These are phyloP conservation scores for Yamadazyma insecticola DNA, from an alignment of 805 yeast genomes.

Conservation along the genomic window DNA sequence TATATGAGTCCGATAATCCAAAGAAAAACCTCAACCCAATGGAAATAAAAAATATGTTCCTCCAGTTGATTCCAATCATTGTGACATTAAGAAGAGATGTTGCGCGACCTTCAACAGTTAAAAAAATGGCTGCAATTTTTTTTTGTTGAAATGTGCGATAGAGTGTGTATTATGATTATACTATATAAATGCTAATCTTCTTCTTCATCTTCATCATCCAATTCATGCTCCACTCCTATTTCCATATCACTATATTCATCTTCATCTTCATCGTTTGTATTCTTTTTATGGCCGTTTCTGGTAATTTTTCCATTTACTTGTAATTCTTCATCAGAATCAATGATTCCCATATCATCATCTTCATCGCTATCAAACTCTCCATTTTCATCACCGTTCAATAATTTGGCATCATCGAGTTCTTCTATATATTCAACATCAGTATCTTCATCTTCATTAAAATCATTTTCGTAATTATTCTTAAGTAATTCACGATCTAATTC, in stretches of 20 bases:
- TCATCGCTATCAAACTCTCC: conserved; percentile 14
- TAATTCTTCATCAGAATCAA: conserved; percentile 6
- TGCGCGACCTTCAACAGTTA: too few species aligned
- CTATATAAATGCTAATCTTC: conserved; percentile 2
- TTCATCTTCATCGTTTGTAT: conserved; percentile 6
- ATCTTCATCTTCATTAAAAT: conserved; percentile 30
- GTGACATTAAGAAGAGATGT: background rate
- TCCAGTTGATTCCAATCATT: too few species aligned
- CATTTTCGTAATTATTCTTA: conserved; percentile 27
- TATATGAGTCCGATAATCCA: conserved; percentile 70
- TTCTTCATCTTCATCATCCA: conserved; percentile 6
- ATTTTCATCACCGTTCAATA: conserved; percentile 18
- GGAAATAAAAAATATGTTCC: conserved; percentile 41
- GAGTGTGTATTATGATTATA: background rate
- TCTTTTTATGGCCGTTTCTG: conserved; percentile 5
- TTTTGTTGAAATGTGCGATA: background rate
- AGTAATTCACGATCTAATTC: conserved; percentile 23
- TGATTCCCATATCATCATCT: conserved; percentile 8
- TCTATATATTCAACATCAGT: conserved; percentile 67
- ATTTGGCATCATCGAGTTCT: conserved; percentile 52
- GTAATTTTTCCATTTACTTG: conserved; percentile 6
- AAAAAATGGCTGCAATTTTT: conserved; percentile 1
- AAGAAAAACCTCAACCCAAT: conserved; percentile 50
- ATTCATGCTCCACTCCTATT: conserved; percentile 4
- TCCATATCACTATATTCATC: conserved; percentile 23